Conservation (phyloP, 73 alveolate genomes). For the Paramecium primaurelia region DNA sequence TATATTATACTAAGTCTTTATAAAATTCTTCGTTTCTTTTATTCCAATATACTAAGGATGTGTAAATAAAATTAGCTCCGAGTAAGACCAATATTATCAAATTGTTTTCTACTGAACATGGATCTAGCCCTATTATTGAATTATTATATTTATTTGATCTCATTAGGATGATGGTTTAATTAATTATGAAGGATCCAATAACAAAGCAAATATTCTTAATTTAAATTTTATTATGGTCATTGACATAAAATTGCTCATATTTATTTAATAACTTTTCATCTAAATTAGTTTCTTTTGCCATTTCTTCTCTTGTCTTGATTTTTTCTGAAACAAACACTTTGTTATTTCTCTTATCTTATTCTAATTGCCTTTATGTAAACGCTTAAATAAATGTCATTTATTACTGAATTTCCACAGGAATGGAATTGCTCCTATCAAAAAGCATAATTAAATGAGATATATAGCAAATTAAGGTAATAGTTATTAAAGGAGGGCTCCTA, state of each 20-base stretch:
- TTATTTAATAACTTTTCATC: neutral
- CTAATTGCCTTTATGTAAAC: neutral
- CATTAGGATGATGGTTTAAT: neutral
- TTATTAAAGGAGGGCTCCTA: neutral
- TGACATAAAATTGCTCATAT: neutral
- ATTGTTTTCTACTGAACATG: neutral
- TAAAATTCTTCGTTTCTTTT: constrained; percentile 10
- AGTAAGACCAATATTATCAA: neutral
- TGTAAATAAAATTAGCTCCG: neutral
- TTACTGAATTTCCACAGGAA: neutral
- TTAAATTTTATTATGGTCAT: neutral
- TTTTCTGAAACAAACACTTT: neutral
- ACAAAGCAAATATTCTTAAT: neutral
- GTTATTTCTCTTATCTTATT: neutral
- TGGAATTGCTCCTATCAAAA: neutral
- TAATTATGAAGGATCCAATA: neutral
- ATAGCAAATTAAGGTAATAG: neutral
- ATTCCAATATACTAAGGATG: neutral
- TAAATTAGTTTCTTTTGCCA: neutral
- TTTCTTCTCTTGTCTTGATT: neutral
- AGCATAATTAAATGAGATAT: neutral
- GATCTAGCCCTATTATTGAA: neutral
- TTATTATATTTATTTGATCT: neutral
- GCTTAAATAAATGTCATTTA: neutral
- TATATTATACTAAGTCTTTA: neutral